phyloP scores from a whole-genome alignment of 805 yeast species.

The Blastobotrys chiropterorum region DNA sequence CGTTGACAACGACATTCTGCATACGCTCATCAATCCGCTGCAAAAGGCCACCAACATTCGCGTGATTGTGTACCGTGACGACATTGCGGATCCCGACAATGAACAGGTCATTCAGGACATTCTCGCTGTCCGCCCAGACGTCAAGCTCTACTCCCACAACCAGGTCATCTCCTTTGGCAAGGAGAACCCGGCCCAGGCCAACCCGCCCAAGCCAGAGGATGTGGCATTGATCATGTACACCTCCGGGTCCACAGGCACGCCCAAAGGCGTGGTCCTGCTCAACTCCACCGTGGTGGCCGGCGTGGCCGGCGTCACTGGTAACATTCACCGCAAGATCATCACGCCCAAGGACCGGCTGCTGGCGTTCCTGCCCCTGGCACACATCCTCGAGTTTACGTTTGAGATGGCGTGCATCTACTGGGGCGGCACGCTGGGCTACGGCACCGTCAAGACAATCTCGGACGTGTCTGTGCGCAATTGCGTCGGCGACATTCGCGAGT shows the following conservation, averaged over 20 bases:
- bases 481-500: constrained; percentile 78
- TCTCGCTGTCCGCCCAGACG: constrained; percentile 65
- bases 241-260: constrained; percentile 80
- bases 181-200: constrained; percentile 37
- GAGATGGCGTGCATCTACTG: constrained; percentile 76
- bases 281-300: constrained; percentile 74
- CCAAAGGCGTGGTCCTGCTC: constrained; percentile 73
- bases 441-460: constrained; percentile 83
- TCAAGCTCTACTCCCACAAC: constrained; percentile 55
- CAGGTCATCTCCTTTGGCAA: constrained; percentile 65
- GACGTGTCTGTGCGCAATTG: constrained; percentile 79
- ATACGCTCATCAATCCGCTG: constrained; percentile 65
- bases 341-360: constrained; percentile 62
- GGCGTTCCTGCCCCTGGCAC: constrained; percentile 92
- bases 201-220: constrained; percentile 51
- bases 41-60: constrained; percentile 54
- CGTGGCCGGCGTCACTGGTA: constrained; percentile 70
- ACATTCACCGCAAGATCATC: constrained; percentile 49
- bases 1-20: constrained; percentile 73
- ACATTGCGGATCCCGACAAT: constrained; percentile 52
- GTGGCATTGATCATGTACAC: constrained; percentile 78
- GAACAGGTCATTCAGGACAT: constrained; percentile 52
- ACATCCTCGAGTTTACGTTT: constrained; percentile 86
- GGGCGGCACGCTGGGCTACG: constrained; percentile 90
- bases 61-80: constrained; percentile 65